A percentile compares a stretch with the other conserved stretches of the same genome.
Conservation (phyloP, 768 basidiomycete genomes). For the Omphalotus guepiniiformis region DNA sequence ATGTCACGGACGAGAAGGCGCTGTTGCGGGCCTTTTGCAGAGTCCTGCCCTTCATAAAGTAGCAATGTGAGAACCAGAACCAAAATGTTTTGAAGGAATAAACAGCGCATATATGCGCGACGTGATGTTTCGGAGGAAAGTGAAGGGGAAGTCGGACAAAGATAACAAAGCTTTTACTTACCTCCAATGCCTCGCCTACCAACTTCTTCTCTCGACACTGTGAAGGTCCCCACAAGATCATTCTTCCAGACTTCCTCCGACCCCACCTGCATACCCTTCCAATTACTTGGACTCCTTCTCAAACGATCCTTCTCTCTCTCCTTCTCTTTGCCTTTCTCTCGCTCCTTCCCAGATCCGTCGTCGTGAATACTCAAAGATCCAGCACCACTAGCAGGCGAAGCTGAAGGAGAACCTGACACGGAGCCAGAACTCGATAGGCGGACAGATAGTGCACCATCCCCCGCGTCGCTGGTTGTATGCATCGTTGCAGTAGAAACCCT, state of each 20-base stretch:
- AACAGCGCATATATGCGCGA: too few species aligned
- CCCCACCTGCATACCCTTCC: constrained; percentile 48
- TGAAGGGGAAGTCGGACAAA: constrained; percentile 8
- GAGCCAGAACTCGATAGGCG: not conserved
- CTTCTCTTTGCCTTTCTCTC: constrained; percentile 12
- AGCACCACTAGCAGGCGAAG: not conserved
- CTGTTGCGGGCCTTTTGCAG: constrained; percentile 60
- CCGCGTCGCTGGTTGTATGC: not conserved
- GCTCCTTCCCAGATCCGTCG: constrained; percentile 9
- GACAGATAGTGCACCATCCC: not conserved
- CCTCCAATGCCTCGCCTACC: constrained; percentile 28
- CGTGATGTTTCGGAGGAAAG: not conserved
- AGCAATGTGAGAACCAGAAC: constrained; percentile 2
- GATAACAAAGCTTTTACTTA: constrained; percentile 21
- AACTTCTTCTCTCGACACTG: constrained; percentile 46
- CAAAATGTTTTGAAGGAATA: constrained; percentile 1
- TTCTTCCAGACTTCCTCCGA: constrained; percentile 68
- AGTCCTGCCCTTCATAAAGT: constrained; percentile 36
- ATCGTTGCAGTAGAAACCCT: not conserved
- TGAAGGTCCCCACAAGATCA: constrained; percentile 58
- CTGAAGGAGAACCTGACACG: not conserved
- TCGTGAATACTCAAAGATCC: constrained; percentile 8
- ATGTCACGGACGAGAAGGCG: constrained; percentile 60
- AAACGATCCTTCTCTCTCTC: constrained; percentile 5
- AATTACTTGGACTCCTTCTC: constrained; percentile 19